These are phyloP conservation scores for Aspergillus persii DNA, from an alignment of 2,329 filamentous ascomycete species.

Conservation along the genomic window DNA sequence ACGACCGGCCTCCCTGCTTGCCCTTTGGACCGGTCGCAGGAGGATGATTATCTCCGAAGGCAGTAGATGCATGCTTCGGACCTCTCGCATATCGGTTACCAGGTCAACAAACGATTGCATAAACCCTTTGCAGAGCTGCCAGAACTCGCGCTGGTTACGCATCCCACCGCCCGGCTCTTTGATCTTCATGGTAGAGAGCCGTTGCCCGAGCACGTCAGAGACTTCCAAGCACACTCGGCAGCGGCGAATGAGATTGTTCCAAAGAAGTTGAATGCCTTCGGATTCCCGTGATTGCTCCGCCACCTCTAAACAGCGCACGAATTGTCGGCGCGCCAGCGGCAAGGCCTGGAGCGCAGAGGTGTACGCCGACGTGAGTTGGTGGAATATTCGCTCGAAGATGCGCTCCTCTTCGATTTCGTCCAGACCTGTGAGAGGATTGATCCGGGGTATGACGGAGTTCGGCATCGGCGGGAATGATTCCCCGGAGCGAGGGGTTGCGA, in stretches of 20 bases:
- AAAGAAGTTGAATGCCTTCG: constrained; percentile 61
- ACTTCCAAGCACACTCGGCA: constrained; percentile 70
- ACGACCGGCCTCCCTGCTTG: constrained; percentile 75
- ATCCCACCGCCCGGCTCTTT: constrained; percentile 75
- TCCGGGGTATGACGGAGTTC: constrained; percentile 48
- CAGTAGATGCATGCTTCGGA: constrained; percentile 48
- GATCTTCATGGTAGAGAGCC: constrained; percentile 76
- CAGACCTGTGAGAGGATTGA: constrained; percentile 59
- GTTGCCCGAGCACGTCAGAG: constrained; percentile 68
- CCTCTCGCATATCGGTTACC: constrained; percentile 47
- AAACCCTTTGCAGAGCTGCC: constrained; percentile 66
- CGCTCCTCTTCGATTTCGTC: constrained; percentile 71
- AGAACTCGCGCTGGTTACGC: constrained; percentile 58
- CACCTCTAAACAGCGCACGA: constrained; percentile 61
- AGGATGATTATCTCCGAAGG: constrained; percentile 68
- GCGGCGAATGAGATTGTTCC: constrained; percentile 69
- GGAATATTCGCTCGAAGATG: constrained; percentile 77
- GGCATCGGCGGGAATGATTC: constrained; percentile 67
- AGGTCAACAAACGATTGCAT: constrained; percentile 50
- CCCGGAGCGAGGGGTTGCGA: constrained; percentile 72
- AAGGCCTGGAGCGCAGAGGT: constrained; percentile 71
- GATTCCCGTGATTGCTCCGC: constrained; percentile 61
- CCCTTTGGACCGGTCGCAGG: constrained; percentile 76
- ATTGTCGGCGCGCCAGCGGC: constrained; percentile 67
- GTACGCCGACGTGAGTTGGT: constrained; percentile 70